Evolutionary conservation across 1,139 yeast species (phyloP), one percentile per base, ranked within the genome.

Genomic region (Suhomyces ambrosiae): DNA sequence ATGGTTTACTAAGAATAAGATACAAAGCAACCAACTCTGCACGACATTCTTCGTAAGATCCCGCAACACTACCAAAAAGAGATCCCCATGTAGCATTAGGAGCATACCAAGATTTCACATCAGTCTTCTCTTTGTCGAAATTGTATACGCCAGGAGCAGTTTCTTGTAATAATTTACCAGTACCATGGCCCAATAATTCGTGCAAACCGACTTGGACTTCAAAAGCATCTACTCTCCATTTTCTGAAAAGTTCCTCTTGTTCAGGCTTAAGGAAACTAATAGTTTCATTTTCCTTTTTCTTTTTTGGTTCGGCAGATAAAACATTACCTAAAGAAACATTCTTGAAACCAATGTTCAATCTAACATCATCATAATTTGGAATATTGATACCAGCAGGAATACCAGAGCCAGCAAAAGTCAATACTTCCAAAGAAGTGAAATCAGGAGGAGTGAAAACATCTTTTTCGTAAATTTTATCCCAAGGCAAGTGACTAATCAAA

Each of bases 141-240:
- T 88, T 88, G 71, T 75, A 87, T 13, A 67, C 60, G 7, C 86
- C 86, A 32, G 79, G 80, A 9, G 68, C 68, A 11, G 76, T 69
- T 57, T 87, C 88, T 49, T 76, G 77, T 51, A 88, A 67, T 40
- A 88, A 68, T 59, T 87, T 87, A 35, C 96, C 96, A 5, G 92
- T 80, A 30, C 96, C 96, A 56, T 88, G 96, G n/a, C 96, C 96
- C 45, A 88, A 72, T 46, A 88, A 71, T 61, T 88, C 96, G 60
- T 88, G 96, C 52, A 87, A 83, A 37, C 96, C 96, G 33, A 88
- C 96, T 62, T 87, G 96, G 27, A 87, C 94, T 60, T 88, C 96
- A 58, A 87, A 88, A 1, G 95, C 84, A 36, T 85, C 90, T 32
- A 80, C 85, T 53, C 89, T 76, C 70, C 86, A 83, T 56, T 82